Conservation (phyloP, 2,329 filamentous ascomycete genomes). For the Fusarium sp. region DNA sequence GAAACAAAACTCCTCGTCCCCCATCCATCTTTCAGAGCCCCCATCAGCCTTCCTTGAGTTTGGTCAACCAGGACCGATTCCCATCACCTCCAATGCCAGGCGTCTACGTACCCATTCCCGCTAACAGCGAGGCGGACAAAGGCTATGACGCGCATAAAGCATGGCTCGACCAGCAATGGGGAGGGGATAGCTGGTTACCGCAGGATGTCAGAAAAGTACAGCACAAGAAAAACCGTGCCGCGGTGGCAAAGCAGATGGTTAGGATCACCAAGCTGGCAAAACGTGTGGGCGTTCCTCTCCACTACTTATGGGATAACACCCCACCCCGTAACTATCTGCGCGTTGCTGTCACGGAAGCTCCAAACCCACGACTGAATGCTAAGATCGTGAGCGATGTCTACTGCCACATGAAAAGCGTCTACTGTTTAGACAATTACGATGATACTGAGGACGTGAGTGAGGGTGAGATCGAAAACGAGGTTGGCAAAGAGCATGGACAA, state of each 20-base stretch:
- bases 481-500: not conserved
- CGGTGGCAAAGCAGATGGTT: not conserved
- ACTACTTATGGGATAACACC: not conserved
- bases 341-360: not conserved
- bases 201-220: not conserved
- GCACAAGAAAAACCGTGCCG: not conserved
- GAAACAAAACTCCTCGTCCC: not conserved
- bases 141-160: not conserved
- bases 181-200: not conserved
- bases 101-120: no score
- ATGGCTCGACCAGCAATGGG: slow-evolving; percentile 11
- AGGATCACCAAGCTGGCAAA: not conserved
- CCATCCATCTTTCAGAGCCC: not conserved
- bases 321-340: not conserved
- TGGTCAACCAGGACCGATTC: no score
- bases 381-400: not conserved
- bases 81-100: no score
- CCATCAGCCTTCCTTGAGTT: not conserved
- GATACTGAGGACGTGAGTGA: not conserved
- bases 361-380: not conserved
- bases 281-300: not conserved
- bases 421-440: not conserved
- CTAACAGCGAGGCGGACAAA: not conserved
- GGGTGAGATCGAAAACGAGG: no score
- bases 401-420: not conserved